Base-by-base conservation (phyloP, 352 stramenopile genomes). In the Phytophthora chlamydospora region DNA sequence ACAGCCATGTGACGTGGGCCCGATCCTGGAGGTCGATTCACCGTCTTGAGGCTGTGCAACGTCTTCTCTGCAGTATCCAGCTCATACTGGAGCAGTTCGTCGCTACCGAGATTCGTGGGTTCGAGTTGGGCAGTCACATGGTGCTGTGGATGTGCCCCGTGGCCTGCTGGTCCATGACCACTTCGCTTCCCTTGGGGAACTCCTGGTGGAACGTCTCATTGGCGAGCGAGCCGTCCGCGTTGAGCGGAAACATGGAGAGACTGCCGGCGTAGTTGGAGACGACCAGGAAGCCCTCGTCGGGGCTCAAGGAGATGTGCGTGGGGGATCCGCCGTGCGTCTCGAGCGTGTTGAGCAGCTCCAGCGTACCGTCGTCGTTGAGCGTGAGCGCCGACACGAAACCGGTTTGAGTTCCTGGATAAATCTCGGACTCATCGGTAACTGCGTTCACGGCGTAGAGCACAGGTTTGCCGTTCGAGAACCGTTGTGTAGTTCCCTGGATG, bases 221-320 rank as follows among this genome's bases (percentile, higher is more conserved):
- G 0, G 34, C 40, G 7, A 89, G 58, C 8, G 69, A 75, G 2
- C 76, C 78, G 31, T 85, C 56, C 1, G 27, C 38, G 6, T 75
- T 57, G 2, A 88, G 40, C 1, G 76, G 66, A 46, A 77, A 88
- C 35, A 89, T 56, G 24, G 62, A 66, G 13, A 91, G 51, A 51
- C 71, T 84, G 21, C 78, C 81, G 11, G 56, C 77, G 47, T 86
- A 90, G 64, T 86, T 90, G 8, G 78, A 65, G 5, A 79, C 73
- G 7, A 67, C 56, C 2, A 85, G 54, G 33, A 81, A 88, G 10
- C 76, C 58, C 14, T 82, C 69, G n/a, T 74, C 50, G 1, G 75
- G 71, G 40, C 65, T 81, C 43, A 88, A 41, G 0, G 68, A 71
- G 12, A 84, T 59, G 62, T 90, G 78, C 1, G 64, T 63, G 2